phyloP scores from a whole-genome alignment of 2,329 filamentous ascomycete genomes.

The Xylogone sp. region DNA sequence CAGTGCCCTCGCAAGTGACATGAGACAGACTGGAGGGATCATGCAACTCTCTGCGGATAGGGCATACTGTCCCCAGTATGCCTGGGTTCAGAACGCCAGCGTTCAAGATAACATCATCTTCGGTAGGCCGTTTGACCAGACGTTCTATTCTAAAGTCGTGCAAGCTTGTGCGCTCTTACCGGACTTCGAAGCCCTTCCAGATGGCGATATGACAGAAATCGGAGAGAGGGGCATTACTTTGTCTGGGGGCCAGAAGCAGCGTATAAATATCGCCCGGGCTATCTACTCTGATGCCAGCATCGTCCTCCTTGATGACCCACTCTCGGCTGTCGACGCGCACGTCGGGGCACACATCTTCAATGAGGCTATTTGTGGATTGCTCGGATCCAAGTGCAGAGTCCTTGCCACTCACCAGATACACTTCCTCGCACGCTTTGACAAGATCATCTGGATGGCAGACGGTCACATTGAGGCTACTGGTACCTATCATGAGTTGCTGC shows the following conservation, averaged over 20 bases:
- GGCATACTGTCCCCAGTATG: constrained; percentile 64
- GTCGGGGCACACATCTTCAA: constrained; percentile 52
- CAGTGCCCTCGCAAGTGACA: constrained; percentile 61
- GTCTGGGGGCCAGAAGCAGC: constrained; percentile 62
- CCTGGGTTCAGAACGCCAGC: constrained; percentile 66
- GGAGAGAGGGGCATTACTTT: constrained; percentile 66
- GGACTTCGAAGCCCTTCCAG: constrained; percentile 61
- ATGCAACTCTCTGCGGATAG: constrained; percentile 42
- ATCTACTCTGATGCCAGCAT: constrained; percentile 33
- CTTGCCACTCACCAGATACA: constrained; percentile 67
- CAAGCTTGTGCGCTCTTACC: constrained; percentile 61
- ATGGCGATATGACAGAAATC: constrained; percentile 61
- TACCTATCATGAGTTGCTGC: constrained; percentile 63
- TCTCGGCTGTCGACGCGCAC: constrained; percentile 31
- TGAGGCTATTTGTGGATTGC: constrained; percentile 63
- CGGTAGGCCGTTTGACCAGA: constrained; percentile 37
- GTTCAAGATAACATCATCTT: constrained; percentile 36
- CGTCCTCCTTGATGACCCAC: constrained; percentile 30
- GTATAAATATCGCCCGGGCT: constrained; percentile 60
- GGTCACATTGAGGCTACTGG: constrained; percentile 58
- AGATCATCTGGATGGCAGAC: constrained; percentile 64
- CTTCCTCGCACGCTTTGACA: constrained; percentile 62
- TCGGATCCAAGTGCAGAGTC: constrained; percentile 63
- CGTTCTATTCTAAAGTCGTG: constrained; percentile 60
- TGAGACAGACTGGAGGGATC: constrained; percentile 52